Conservation (phyloP, 2,329 filamentous ascomycete species). For the Lizonia empirigonia region DNA sequence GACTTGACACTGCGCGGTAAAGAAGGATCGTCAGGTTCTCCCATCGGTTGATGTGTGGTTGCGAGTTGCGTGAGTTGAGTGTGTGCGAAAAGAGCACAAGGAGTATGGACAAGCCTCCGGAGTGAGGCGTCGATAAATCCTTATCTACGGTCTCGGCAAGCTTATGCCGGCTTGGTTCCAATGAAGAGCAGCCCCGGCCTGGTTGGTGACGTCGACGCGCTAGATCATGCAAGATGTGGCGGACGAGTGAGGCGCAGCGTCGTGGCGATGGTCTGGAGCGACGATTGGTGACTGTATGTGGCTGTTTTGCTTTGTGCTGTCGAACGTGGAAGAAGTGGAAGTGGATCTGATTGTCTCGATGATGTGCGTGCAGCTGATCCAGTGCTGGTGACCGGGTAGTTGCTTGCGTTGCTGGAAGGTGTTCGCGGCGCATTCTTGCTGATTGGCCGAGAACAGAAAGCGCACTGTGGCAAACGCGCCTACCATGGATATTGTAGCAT, state of each 20-base stretch:
- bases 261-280: slow-evolving; percentile 7
- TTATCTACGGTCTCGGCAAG: slow-evolving; percentile 27
- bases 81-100: slow-evolving; percentile 9
- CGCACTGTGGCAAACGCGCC: slow-evolving; percentile 4
- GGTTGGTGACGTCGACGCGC: slow-evolving; percentile 12
- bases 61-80: slow-evolving; percentile 11
- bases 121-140: slow-evolving; percentile 28
- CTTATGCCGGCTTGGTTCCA: slow-evolving; percentile 20
- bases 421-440: slow-evolving; percentile 7
- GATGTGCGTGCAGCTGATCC: slow-evolving; percentile 3
- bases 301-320: not conserved
- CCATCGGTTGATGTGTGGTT: slow-evolving; percentile 55
- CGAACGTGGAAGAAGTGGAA: slow-evolving; percentile 3
- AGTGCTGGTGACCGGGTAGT: not conserved
- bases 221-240: slow-evolving; percentile 7
- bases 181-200: not conserved
- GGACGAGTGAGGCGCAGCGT: slow-evolving; percentile 5
- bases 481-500: slow-evolving; percentile 1
- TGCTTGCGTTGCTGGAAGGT: slow-evolving; percentile 8
- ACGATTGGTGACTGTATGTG: slow-evolving; percentile 5
- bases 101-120: slow-evolving; percentile 18
- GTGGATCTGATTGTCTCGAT: slow-evolving; percentile 1
- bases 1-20: slow-evolving; percentile 59
- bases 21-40: slow-evolving; percentile 60
- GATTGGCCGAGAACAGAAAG: slow-evolving; percentile 5